Base-by-base conservation (phyloP, 106 monocot genomes). In the Ottelia alismoides region DNA sequence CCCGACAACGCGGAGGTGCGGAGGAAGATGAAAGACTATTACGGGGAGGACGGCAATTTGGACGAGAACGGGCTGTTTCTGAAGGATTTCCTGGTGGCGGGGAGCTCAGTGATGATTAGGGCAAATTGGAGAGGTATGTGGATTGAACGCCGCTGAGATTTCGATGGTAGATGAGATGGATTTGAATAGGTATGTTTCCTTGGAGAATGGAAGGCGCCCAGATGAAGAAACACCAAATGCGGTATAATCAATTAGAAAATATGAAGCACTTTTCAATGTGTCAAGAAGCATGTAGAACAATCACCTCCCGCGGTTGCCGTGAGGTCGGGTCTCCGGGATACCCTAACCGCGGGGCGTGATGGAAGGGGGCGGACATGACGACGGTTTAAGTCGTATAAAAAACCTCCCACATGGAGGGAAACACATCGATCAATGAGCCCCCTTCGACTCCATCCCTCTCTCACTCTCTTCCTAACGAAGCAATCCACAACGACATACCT, bases 181-280 rank as follows among this genome's bases (percentile, higher is more conserved):
- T 28, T 73, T 90, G 76, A 90, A 99, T 55, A 90, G 90, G 55
- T 99, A 90, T 75, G 90, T 99, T 62, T 82, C 98, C 0, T 21
- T 99, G 12, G 90, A 86, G 72, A 90, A 27, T 99, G 98, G 90
- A 80, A 77, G 79, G 77, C 86, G 45, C 77, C 85, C 14, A 27
- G 25, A 25, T 30, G 45, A 71, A 63, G 63, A 49, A 56, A 5
- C 60, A 83, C 52, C 90, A 99, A 45, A 82, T 75, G n/a, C n/a
- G 43, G 20, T 25, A 45, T 28, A 7, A 24, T 31, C 10, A 2
- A 0, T 32, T 24, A 27, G 50, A 67, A 25, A 51, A 19, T 40
- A 25, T 1, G 31, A 14, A 58, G 6, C 22, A 22, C n/a, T 51
- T 49, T 30, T 28, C 31, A 58, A 58, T 24, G 18, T 12, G 14